phyloP scores from a whole-genome alignment of 176 grass and related monocot genomes.

The Hyparrhenia diplandra region DNA sequence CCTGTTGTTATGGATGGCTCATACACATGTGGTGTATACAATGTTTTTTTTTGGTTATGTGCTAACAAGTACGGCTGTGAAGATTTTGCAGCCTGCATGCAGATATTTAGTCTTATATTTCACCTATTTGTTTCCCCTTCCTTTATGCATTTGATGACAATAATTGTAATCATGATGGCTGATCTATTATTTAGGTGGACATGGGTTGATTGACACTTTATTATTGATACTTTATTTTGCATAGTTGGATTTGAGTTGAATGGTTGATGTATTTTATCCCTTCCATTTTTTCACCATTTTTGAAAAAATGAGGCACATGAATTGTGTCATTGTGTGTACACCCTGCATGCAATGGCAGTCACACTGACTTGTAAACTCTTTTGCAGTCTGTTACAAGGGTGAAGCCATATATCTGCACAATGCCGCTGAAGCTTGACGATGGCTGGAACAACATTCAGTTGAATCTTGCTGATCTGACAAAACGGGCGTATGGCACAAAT shows the following conservation, averaged over 20 bases:
- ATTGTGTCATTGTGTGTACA: neutral
- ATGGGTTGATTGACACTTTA: neutral
- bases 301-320: neutral
- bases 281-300: neutral
- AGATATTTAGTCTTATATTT: neutral
- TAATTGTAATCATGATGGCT: neutral
- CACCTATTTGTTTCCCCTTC: neutral
- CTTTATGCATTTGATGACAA: neutral
- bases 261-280: neutral
- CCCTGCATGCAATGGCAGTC: neutral
- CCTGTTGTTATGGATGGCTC: too few species aligned
- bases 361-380: neutral
- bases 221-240: neutral
- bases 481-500: slow-evolving; percentile 83
- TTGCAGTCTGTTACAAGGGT: slow-evolving; percentile 74
- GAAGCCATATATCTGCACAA: slow-evolving; percentile 93
- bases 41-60: neutral
- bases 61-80: neutral
- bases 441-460: slow-evolving; percentile 94
- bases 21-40: neutral
- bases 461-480: slow-evolving; percentile 80
- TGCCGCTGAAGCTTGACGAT: slow-evolving; percentile 76
- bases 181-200: neutral
- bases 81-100: neutral
- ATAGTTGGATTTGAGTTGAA: neutral